Evolutionary conservation across 345 rosid genomes (phyloP).

Genomic region (Murraya paniculata): DNA sequence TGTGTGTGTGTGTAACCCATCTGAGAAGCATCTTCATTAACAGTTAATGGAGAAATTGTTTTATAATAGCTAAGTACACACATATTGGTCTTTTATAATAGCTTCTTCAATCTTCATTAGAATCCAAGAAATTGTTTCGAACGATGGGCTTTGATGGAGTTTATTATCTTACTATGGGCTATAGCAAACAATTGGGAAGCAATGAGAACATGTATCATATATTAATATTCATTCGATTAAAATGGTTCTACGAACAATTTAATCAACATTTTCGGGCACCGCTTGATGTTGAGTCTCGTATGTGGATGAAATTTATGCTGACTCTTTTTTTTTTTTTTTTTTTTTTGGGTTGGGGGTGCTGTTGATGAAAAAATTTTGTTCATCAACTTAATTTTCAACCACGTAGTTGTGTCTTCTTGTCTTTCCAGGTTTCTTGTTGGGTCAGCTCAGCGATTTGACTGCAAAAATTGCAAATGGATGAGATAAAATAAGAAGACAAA

Average conservation of each 20-base stretch:
- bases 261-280: neutral
- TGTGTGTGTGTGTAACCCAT: too few relatives aligned
- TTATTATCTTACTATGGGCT: too few relatives aligned
- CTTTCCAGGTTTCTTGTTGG: neutral
- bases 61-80: too few relatives aligned
- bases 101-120: neutral
- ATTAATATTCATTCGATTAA: neutral
- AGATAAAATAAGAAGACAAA: neutral
- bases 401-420: slow-evolving; percentile 12
- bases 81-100: neutral
- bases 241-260: neutral
- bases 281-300: neutral
- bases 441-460: slow-evolving; percentile 16
- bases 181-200: neutral
- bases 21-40: neutral
- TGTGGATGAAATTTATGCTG: neutral
- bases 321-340: neutral
- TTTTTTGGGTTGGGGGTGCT: too few relatives aligned
- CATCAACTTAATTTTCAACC: slow-evolving; percentile 15
- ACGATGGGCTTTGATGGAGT: neutral
- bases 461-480: neutral
- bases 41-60: too few relatives aligned
- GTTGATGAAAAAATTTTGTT: neutral
- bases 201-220: neutral
- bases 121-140: neutral